Evolutionary conservation across 1,284 basidiomycete species (phyloP).

Genomic region (Xerocomus minutiporus): DNA sequence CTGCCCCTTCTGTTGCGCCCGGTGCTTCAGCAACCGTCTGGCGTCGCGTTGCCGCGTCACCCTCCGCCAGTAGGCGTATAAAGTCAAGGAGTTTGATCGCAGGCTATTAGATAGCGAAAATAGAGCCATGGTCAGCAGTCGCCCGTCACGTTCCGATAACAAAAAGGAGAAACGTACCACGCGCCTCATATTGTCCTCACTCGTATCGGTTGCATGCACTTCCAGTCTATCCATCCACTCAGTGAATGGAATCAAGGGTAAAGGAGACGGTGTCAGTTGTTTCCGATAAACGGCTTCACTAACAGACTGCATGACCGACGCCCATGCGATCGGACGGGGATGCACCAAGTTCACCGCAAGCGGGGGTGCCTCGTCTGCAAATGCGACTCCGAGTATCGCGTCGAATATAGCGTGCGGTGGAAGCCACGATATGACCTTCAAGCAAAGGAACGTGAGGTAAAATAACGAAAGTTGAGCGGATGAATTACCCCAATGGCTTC

Average conservation of each 20-base stretch:
- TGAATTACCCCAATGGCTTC: constrained; percentile 18
- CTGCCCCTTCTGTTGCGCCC: constrained; percentile 2
- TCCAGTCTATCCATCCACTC: constrained; percentile 25
- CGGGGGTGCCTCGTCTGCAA: constrained; percentile 14
- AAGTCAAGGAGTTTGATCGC: constrained; percentile 19
- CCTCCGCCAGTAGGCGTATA: constrained; percentile 7
- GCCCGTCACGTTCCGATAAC: not conserved
- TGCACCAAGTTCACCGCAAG: constrained; percentile 29
- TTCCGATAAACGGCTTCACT: constrained; percentile 10
- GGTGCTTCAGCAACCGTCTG: not conserved
- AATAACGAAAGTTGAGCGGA: not conserved
- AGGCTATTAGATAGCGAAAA: constrained; percentile 4
- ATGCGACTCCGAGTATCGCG: constrained; percentile 24
- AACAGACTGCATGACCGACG: constrained; percentile 20
- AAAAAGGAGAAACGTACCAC: not conserved
- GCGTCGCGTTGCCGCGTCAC: constrained; percentile 2
- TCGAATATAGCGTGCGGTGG: constrained; percentile 25
- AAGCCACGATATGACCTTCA: constrained; percentile 28
- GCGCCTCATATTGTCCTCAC: constrained; percentile 9
- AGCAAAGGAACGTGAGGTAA: not conserved
- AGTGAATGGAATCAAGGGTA: constrained; percentile 23
- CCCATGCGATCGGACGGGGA: constrained; percentile 24
- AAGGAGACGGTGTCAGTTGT: constrained; percentile 4
- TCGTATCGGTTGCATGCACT: not conserved
- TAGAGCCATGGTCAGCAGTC: not conserved